Conservation (phyloP, 352 stramenopile species). For the Pythium apleroticum region DNA sequence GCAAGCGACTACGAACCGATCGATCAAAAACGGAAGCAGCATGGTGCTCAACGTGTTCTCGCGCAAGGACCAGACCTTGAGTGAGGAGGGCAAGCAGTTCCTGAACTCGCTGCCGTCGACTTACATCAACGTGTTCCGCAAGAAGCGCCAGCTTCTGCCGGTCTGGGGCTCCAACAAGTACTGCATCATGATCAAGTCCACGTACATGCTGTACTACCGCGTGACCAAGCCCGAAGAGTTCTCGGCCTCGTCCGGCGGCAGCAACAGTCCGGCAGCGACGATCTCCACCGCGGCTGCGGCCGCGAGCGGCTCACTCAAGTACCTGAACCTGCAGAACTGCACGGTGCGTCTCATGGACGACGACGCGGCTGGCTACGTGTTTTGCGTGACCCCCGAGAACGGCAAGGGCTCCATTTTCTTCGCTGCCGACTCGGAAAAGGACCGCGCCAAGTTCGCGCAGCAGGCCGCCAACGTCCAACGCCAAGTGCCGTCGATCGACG, state of each 20-base stretch:
- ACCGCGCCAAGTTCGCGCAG: slow-evolving; percentile 73
- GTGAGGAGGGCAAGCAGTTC: slow-evolving; percentile 81
- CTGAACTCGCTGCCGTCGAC: slow-evolving; percentile 80
- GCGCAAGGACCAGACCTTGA: slow-evolving; percentile 66
- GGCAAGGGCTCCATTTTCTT: slow-evolving; percentile 72
- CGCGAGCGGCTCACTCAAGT: slow-evolving; percentile 47
- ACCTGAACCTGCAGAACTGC: slow-evolving; percentile 75
- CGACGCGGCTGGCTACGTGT: slow-evolving; percentile 69
- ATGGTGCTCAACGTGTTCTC: slow-evolving; percentile 85
- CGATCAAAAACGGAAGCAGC: slow-evolving; percentile 1
- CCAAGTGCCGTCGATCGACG: slow-evolving; percentile 44
- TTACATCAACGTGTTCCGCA: slow-evolving; percentile 86
- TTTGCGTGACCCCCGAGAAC: slow-evolving; percentile 67
- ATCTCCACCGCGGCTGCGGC: slow-evolving; percentile 2
- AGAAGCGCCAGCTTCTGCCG: slow-evolving; percentile 73
- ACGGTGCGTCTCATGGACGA: slow-evolving; percentile 80
- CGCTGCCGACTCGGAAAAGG: slow-evolving; percentile 81
- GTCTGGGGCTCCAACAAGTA: slow-evolving; percentile 88
- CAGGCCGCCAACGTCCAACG: slow-evolving; percentile 59
- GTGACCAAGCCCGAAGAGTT: slow-evolving; percentile 55
- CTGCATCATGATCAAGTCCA: slow-evolving; percentile 88
- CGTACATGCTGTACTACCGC: slow-evolving; percentile 83
- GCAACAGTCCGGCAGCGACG: slow-evolving; percentile 10
- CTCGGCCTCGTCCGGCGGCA: not conserved
- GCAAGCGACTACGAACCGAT: not conserved